Conservation (phyloP, 73 alveolate species). For the Blepharisma japonicum region DNA sequence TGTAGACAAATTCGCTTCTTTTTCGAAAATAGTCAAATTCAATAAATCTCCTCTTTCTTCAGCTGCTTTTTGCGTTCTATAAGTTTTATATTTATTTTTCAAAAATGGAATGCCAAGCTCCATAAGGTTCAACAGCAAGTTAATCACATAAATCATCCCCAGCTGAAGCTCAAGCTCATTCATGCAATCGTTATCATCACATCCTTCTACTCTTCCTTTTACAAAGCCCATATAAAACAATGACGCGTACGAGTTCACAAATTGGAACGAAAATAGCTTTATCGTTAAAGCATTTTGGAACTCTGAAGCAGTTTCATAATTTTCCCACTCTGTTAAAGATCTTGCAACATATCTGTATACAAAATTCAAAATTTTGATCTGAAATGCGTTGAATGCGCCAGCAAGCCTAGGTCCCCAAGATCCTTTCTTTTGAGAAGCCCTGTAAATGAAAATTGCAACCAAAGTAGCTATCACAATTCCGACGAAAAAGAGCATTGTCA, state of each 20-base stretch:
- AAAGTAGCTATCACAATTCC: slow-evolving; percentile 31
- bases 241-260: slow-evolving; percentile 41
- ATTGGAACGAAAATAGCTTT: slow-evolving; percentile 37
- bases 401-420: slow-evolving; percentile 33
- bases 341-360: slow-evolving; percentile 30
- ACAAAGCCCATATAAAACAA: slow-evolving; percentile 44
- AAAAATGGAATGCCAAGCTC: slow-evolving; percentile 33
- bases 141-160: slow-evolving; percentile 12
- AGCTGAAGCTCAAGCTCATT: slow-evolving; percentile 20
- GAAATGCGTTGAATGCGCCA: slow-evolving; percentile 34
- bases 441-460: slow-evolving; percentile 25
- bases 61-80: slow-evolving; percentile 2
- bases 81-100: not conserved
- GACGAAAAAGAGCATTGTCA: slow-evolving; percentile 31
- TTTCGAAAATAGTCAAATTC: not conserved
- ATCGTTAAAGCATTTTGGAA: slow-evolving; percentile 27
- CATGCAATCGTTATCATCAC: slow-evolving; percentile 21
- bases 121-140: not conserved
- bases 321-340: slow-evolving; percentile 40
- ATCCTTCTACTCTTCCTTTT: slow-evolving; percentile 34
- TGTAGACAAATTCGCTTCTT: not conserved
- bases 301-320: slow-evolving; percentile 37
- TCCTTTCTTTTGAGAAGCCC: slow-evolving; percentile 15
- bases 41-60: not conserved
- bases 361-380: slow-evolving; percentile 32